Base-by-base conservation (phyloP, 139 green algal genomes). In the Micractinium sp. region DNA sequence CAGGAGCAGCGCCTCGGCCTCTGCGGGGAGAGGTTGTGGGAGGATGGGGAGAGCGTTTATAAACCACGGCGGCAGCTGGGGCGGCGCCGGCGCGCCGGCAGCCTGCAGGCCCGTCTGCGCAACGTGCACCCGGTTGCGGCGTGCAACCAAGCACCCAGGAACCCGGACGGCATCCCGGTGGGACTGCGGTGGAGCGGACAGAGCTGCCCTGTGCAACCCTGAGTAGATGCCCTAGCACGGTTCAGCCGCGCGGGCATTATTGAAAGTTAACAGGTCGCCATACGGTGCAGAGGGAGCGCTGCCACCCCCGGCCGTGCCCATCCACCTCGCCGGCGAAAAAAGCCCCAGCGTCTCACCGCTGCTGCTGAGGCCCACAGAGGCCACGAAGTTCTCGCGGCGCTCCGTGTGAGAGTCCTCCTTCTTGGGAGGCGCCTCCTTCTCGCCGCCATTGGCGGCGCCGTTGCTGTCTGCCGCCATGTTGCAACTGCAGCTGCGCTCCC, bases 1-100 rank as follows among this genome's bases (percentile, higher is more conserved):
- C 12, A 56, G 27, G 13, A 96, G 88, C 38, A 96, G 93, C n/a
- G 79, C 33, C 35, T 84, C 89, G 0, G 96, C 96, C 94, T 98
- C 96, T 95, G 93, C 89, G 77, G 80, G 36, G 73, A 4, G 4
- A 9, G 78, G n/a, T 47, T 19, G 74, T 41, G 35, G 22, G 38
- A 66, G 35, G 79, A 1, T 67, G 63, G 3, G 20, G 63, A 27
- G 20, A 27, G 63, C 2, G 63, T 71, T 71, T 25, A 23, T 71
- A 71, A 71, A 71, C 63, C 63, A 5, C 63, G 35, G 73, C 27
- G 85, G 69, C 69, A 29, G 60, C 22, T 36, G 36, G 53, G 38
- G 36, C 23, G 14, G 47, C 16, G 35, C 19, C 29, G 38, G 20
- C 47, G 9, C 29, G 47, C 7, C 47, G 47, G 47, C 47, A 56